Base-by-base conservation (phyloP, 352 stramenopile genomes). In the Aphanomyces stellatus region DNA sequence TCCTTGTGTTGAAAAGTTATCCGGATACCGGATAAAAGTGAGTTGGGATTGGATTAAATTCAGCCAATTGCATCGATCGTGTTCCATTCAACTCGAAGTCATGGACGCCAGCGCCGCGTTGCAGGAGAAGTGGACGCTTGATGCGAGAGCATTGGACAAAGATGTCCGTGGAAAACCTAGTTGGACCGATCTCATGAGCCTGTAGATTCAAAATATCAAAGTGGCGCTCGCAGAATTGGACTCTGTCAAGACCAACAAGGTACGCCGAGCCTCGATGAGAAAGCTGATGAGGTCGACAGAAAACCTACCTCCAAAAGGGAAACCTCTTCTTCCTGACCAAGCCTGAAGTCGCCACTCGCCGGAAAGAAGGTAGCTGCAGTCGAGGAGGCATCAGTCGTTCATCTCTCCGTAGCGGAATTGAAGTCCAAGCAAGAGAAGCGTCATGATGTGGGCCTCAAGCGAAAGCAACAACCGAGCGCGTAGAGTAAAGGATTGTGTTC, bases 251-350 rank as follows among this genome's bases (percentile, higher is more conserved):
- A 74, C 83, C 10, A 88, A 87, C 37, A 89, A 85, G 74, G 83
- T 91, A 53, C 2, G 65, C 22, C n/a, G n/a, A n/a, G n/a, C n/a
- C n/a, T n/a, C n/a, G n/a, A n/a, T n/a, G n/a, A n/a, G n/a, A n/a
- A n/a, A n/a, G n/a, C n/a, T n/a, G n/a, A n/a, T n/a, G n/a, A n/a
- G n/a, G 27, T 15, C 37, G 28, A 22, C 46, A 93, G 85, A 42
- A 72, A 24, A 90, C 85, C 4, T 93, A 83, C 59, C 74, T 83
- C 13, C 87, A 88, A 74, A 74, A 75, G 27, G 77, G 79, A 30
- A 89, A 85, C 24, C 76, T 91, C 40, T 89, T 88, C 53, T 93
- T 93, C 48, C 60, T 93, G 15, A 79, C 90, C 25, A 76, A 76
- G 30, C 69, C 77, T 57, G 80, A 93, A 64, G 63, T 64, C n/a